These are phyloP conservation scores for Zasmidium cellare DNA, from an alignment of 2,329 filamentous ascomycete genomes.

Conservation along the genomic window DNA sequence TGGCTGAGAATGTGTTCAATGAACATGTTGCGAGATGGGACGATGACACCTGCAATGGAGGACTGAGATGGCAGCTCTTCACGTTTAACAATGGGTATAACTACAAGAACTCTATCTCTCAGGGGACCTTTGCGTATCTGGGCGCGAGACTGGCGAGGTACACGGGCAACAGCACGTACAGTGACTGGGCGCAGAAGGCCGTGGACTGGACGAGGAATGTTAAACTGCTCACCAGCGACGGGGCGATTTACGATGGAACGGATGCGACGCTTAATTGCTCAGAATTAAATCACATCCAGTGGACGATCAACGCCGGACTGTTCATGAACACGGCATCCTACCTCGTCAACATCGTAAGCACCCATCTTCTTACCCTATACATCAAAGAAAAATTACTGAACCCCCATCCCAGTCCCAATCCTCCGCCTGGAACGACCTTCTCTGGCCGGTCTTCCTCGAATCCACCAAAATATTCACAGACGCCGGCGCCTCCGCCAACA, in stretches of 20 bases:
- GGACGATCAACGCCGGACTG: constrained; percentile 66
- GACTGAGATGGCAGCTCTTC: constrained; percentile 84
- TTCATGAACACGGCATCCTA: constrained; percentile 66
- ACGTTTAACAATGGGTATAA: constrained; percentile 72
- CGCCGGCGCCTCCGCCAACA: constrained; percentile 42
- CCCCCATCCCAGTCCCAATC: background rate
- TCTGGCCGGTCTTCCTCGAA: constrained; percentile 9
- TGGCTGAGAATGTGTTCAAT: constrained; percentile 74
- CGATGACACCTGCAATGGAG: constrained; percentile 64
- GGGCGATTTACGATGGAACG: constrained; percentile 62
- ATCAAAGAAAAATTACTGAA: background rate
- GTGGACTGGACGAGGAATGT: constrained; percentile 63
- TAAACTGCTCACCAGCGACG: constrained; percentile 54
- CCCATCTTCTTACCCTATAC: background rate
- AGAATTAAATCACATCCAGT: constrained; percentile 52
- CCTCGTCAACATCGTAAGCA: constrained; percentile 54
- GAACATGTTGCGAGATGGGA: constrained; percentile 73
- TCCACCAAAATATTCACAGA: constrained; percentile 52
- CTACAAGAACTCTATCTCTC: constrained; percentile 82
- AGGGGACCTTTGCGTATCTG: constrained; percentile 81
- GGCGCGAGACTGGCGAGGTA: constrained; percentile 54
- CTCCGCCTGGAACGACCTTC: constrained; percentile 25
- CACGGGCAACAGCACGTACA: constrained; percentile 54
- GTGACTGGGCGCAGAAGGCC: constrained; percentile 66
- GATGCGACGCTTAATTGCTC: constrained; percentile 56